Base-by-base conservation (phyloP, 129 eudicot genomes). In the Cynara cardunculus region DNA sequence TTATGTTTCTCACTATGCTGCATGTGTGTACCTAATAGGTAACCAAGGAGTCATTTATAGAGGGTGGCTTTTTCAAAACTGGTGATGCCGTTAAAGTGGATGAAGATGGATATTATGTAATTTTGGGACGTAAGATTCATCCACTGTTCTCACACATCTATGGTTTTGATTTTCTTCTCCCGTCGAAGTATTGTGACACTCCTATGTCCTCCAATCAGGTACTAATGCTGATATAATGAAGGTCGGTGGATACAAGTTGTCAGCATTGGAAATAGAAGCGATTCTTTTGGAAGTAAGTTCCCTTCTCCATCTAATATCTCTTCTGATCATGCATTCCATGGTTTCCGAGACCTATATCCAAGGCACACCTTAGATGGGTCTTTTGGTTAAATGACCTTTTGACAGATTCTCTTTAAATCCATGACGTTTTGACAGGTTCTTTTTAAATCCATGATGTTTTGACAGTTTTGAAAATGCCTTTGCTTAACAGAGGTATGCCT, bases 211-310 rank as follows among this genome's bases (percentile, higher is more conserved):
- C 75, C 39, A 34, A 71, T 79, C 89, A 96, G 99, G 99, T 83
- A 96, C 89, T 61, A 96, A 88, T 92, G 99, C 98, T 84, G 99
- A 96, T 78, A 96, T 96, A 31, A 92, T 96, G 98, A 96, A 96
- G 85, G 97, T 96, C 4, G 99, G 99, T 71, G 99, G 99, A 35
- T 96, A 92, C 87, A 96, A 96, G 81, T 84, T 96, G 82, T 96
- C 99, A 7, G 99, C 99, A 26, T 87, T 96, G 80, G 99, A 96
- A 88, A 96, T 96, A 16, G 99, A 96, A 85, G 96, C 99, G 44
- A 89, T 88, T 87, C 90, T 96, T 59, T 80, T 96, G 13, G 99
- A 92, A 88, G 99, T 92, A 85, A 78, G 81, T 72, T 74, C 70
- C 75, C 37, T 12, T 84, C 49, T 79, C 61, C 44, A 34, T 34